Evolutionary conservation across 805 yeast species (phyloP), one percentile per base, ranked within the genome.

Genomic region (Candida nitratophila): DNA sequence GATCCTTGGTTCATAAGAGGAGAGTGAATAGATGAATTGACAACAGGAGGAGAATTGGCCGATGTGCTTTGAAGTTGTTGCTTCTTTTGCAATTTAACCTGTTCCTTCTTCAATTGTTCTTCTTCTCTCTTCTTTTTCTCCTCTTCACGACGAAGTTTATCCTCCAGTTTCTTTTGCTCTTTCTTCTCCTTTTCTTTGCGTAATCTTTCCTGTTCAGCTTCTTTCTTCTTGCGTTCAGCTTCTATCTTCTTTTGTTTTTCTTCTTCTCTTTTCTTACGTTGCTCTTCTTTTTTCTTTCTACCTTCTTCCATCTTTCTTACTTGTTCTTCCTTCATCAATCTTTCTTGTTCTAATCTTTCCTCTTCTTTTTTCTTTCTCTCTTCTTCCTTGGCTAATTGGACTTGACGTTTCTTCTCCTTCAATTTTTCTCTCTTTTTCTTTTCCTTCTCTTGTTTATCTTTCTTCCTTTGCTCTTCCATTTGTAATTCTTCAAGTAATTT

Each of bases 401-500:
- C 79, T 32, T 73, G 66, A 33, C 79, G 70, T 55, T 81, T 83
- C 70, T 81, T 82, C 55, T 83, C 89, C 53, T 77, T 80, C 37
- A 79, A 79, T 61, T 81, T 82, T 53, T 84, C 89, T 57, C 74
- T 77, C 60, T 79, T 81, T 51, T 72, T 69, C 57, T 71, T 72
- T 52, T 82, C 83, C 59, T 79, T 81, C 57, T 80, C 77, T 53
- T 81, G 86, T 47, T 74, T 77, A 41, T 77, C 85, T 56, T 74
- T 79, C 60, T 79, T 76, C 39, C 79, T 77, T 40, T 65, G 66
- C 49, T 81, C 83, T 61, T 83, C 91, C 8, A 79, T 81, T 50
- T 83, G 89, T 38, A 83, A 66, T 55, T 84, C 91, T 56, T 74
- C 79, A 47, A 84, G 69, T 49, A 84, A 69, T 47, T 73, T 76